A percentile compares a stretch with the other conserved stretches of the same genome.
These are phyloP conservation scores for Citrus sinensis DNA, from an alignment of 345 rosid genomes.

Conservation along the genomic window DNA sequence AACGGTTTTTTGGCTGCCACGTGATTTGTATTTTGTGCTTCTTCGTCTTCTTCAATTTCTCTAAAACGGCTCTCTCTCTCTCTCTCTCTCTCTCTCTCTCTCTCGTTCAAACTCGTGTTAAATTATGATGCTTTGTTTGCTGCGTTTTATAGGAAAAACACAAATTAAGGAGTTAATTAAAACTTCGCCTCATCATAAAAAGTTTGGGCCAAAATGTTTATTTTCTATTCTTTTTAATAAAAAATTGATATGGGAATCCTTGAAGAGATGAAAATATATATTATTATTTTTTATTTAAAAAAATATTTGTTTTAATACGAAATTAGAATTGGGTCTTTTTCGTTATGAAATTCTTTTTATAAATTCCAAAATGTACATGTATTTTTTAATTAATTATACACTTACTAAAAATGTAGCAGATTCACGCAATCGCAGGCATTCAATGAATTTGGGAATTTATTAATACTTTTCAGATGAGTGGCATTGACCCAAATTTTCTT, in stretches of 20 bases:
- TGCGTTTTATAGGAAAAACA: neutral
- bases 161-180: neutral
- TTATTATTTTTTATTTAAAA: too few species aligned
- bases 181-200: neutral
- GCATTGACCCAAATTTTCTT: neutral
- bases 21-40: slow-evolving; percentile 27
- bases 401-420: too few species aligned
- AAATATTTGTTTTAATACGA: too few species aligned
- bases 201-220: neutral
- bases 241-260: neutral
- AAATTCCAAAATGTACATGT: neutral
- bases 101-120: neutral
- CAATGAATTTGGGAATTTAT: neutral
- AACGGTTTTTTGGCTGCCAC: slow-evolving; percentile 49
- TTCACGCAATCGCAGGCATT: slow-evolving; percentile 3
- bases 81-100: neutral
- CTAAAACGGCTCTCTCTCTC: slow-evolving; percentile 31
- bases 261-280: neutral
- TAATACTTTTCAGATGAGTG: neutral
- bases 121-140: neutral
- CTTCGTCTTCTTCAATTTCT: slow-evolving; percentile 6
- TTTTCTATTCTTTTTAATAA: neutral
- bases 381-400: neutral
- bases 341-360: too few species aligned
- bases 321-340: neutral